phyloP scores from a whole-genome alignment of 192 early-diverging fungal genomes.

The Helicostylum pulchrum region DNA sequence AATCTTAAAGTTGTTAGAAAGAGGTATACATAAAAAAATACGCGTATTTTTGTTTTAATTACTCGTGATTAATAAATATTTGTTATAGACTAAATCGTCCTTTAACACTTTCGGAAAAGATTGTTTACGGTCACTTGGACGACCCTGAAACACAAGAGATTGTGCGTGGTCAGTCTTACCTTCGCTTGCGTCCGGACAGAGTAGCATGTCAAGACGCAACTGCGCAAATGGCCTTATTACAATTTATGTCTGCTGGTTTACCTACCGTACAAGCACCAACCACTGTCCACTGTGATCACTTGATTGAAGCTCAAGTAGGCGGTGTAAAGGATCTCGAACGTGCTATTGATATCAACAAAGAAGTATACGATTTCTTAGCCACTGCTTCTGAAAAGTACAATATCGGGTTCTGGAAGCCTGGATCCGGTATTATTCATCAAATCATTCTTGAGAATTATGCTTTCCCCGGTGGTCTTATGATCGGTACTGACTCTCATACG shows the following conservation, averaged over 20 bases:
- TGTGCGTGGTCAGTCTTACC: slow-evolving; percentile 85
- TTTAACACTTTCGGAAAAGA: slow-evolving; percentile 94
- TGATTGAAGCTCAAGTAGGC: slow-evolving; percentile 90
- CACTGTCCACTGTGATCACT: slow-evolving; percentile 96
- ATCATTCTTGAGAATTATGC: slow-evolving; percentile 99
- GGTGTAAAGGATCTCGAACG: slow-evolving; percentile 78
- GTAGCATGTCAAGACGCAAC: slow-evolving; percentile 99
- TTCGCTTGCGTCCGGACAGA: slow-evolving; percentile 95
- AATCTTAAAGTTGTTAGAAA: slow-evolving; percentile 92
- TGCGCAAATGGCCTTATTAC: slow-evolving; percentile 95
- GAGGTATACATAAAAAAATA: slow-evolving; percentile 55
- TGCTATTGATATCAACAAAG: slow-evolving; percentile 86
- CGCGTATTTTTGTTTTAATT: slow-evolving; percentile 2
- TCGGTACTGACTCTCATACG: slow-evolving; percentile 98
- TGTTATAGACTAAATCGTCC: slow-evolving; percentile 75
- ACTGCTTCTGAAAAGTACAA: slow-evolving; percentile 86
- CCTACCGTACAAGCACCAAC: slow-evolving; percentile 86
- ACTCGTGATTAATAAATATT: not conserved
- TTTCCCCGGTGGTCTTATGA: slow-evolving; percentile 92
- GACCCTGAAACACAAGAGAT: slow-evolving; percentile 94
- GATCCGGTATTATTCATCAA: slow-evolving; percentile 92
- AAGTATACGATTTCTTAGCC: slow-evolving; percentile 91
- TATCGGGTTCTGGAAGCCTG: slow-evolving; percentile 95
- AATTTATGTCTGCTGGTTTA: slow-evolving; percentile 95
- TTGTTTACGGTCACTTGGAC: slow-evolving; percentile 97